Conservation (phyloP, 805 yeast genomes). For the Metschnikowia henanensis region DNA sequence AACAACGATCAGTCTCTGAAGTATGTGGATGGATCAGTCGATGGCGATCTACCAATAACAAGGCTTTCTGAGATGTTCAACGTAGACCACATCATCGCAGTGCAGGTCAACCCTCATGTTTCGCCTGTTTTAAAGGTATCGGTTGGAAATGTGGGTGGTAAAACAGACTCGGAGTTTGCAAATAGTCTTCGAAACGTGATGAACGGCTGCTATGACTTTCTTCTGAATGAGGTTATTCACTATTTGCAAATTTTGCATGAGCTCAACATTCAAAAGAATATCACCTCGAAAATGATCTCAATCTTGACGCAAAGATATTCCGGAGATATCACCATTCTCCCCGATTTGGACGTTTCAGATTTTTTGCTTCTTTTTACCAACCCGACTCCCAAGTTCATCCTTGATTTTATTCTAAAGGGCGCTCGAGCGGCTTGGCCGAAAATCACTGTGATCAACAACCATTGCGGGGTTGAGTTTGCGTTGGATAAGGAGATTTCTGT, state of each 20-base stretch:
- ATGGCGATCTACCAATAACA: constrained; percentile 88
- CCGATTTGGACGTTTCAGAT: constrained; percentile 63
- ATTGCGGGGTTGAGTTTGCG: constrained; percentile 86
- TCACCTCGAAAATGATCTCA: constrained; percentile 71
- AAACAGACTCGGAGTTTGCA: constrained; percentile 58
- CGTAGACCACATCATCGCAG: constrained; percentile 95
- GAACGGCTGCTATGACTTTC: constrained; percentile 55
- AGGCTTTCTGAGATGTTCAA: constrained; percentile 95
- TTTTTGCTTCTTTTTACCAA: constrained; percentile 66
- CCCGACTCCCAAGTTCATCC: constrained; percentile 76
- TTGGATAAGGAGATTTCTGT: constrained; percentile 76
- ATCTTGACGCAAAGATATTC: constrained; percentile 83
- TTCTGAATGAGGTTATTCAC: constrained; percentile 75
- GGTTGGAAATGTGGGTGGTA: constrained; percentile 68
- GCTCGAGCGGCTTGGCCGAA: constrained; percentile 96
- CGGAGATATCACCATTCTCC: constrained; percentile 92
- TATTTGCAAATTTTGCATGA: constrained; percentile 71
- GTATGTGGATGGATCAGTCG: constrained; percentile 95
- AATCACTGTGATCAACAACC: constrained; percentile 79
- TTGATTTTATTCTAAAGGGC: constrained; percentile 74
- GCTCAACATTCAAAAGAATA: constrained; percentile 70
- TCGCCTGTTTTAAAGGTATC: constrained; percentile 80
- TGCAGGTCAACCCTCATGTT: constrained; percentile 97
- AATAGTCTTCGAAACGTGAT: constrained; percentile 53
- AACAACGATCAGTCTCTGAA: constrained; percentile 66